phyloP scores from a whole-genome alignment of 768 basidiomycete species.

The Auriscalpium vulgare region DNA sequence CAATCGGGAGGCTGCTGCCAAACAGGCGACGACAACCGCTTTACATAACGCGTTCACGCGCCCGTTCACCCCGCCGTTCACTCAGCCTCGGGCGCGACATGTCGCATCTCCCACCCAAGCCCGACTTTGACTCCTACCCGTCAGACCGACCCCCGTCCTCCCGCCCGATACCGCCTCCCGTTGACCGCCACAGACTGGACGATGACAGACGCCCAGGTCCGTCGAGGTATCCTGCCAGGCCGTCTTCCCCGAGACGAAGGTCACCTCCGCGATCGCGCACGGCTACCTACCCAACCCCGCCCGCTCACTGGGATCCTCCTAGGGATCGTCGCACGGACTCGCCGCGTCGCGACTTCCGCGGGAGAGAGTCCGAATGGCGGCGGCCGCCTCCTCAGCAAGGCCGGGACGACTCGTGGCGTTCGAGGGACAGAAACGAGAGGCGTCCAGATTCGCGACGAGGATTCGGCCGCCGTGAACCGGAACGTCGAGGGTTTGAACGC shows the following conservation, averaged over 20 bases:
- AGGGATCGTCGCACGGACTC: background rate
- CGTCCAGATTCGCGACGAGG: background rate
- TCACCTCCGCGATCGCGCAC: background rate
- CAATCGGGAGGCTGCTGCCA: background rate
- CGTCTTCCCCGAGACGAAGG: background rate
- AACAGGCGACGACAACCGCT: conserved; percentile 16
- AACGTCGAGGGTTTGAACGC: conserved; percentile 3
- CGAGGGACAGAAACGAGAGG: background rate
- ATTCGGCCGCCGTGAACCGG: background rate
- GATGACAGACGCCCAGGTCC: background rate
- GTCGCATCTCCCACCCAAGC: conserved; percentile 26
- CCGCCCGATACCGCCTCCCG: conserved; percentile 9
- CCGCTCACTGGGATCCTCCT: background rate
- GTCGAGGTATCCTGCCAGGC: background rate
- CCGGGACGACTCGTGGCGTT: background rate
- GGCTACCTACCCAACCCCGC: background rate
- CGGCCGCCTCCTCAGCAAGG: background rate
- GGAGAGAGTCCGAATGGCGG: background rate
- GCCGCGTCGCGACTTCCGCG: background rate
- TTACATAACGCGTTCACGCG: background rate
- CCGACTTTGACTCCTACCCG: conserved; percentile 22
- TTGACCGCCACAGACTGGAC: background rate
- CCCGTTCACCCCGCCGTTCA: background rate
- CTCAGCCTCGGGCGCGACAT: conserved; percentile 6
- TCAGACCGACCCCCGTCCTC: conserved; percentile 16